A percentile compares a stretch with the other conserved stretches of the same genome.
These are phyloP conservation scores for Trichoderma asperelloides DNA, from an alignment of 495 filamentous ascomycete genomes.

Conservation along the genomic window DNA sequence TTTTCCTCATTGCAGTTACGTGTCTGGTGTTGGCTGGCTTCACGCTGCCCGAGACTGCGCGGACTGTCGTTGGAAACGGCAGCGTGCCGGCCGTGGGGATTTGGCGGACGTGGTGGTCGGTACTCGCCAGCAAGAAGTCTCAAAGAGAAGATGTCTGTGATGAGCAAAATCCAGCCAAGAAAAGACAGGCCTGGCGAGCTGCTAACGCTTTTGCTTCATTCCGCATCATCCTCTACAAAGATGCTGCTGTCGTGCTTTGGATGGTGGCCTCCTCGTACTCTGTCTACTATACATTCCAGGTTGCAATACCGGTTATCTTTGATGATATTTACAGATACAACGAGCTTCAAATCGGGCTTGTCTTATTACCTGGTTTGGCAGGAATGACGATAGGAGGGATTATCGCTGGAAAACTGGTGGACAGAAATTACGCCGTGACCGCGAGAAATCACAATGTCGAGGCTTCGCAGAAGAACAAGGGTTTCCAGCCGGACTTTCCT, in stretches of 20 bases:
- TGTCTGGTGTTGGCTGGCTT: conserved; percentile 17
- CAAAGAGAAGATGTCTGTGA: conserved; percentile 1
- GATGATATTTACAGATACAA: conserved; percentile 34
- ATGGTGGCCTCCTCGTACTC: conserved; percentile 19
- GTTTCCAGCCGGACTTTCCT: conserved; percentile 15
- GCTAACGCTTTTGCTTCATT: conserved; percentile 13
- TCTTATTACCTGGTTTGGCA: conserved; percentile 37
- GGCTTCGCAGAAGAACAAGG: conserved; percentile 13
- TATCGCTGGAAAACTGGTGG: conserved; percentile 23
- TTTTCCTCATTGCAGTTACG: conserved; percentile 12
- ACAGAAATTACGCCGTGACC: conserved; percentile 36
- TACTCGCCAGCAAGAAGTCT: conserved; percentile 6
- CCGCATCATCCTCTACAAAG: conserved; percentile 16
- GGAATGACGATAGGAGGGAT: conserved; percentile 22
- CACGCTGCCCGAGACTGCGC: conserved; percentile 36
- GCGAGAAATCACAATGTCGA: conserved; percentile 21
- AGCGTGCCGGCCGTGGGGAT: conserved; percentile 16
- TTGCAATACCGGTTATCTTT: conserved; percentile 37
- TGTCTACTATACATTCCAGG: conserved; percentile 17
- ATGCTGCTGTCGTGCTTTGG: conserved; percentile 18
- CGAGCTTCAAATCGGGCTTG: conserved; percentile 42
- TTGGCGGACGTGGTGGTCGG: conserved; percentile 19
- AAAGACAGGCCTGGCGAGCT: not conserved
- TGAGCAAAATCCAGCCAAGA: conserved; percentile 10
- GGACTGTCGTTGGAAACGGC: conserved; percentile 37